Base-by-base conservation (phyloP, 345 rosid genomes). In the Brassica cretica region DNA sequence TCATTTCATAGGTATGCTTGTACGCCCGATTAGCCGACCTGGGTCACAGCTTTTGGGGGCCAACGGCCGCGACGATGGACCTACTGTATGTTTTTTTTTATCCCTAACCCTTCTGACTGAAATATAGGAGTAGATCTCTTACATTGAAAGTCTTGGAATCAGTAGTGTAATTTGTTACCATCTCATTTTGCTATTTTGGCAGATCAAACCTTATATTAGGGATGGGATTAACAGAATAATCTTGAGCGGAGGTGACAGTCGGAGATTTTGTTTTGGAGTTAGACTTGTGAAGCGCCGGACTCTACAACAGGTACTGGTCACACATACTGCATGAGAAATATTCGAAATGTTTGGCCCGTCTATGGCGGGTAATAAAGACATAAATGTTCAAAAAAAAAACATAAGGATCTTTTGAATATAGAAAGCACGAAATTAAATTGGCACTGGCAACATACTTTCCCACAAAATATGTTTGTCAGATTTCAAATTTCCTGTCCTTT, bases 61-160 rank as follows among this genome's bases (percentile, higher is more conserved):
- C 15, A 93, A 87, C 85, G 99, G 99, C 69, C 99, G 99, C 73
- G 99, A 95, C 79, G 98, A 95, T 87, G 99, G 96, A 76, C 91
- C 96, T 71, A 88, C 89, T 76, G 98, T 94, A 82, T 85, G 97
- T 73, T 62, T 63, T 77, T 66, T 19, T 66, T 39, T 63, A 19
- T 41, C 39, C n/a, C 46, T 68, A 76, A 63, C 62, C 62, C 10
- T 55, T 73, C 69, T 39, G 29, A 60, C 64, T 49, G 49, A 32
- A 19, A 29, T 9, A 72, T 66, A 44, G 35, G 27, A 60, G 10
- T 78, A 12, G 3, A 78, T 44, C 39, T 66, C 44, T 66, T 39
- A 37, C 51, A 66, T 37, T 37, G 70, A 66, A 14, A 32, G n/a
- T 12, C 21, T 59, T 51, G 39, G 60, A 15, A 21, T 64, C 70